phyloP scores from a whole-genome alignment of 805 yeast genomes.

The Candida takata region DNA sequence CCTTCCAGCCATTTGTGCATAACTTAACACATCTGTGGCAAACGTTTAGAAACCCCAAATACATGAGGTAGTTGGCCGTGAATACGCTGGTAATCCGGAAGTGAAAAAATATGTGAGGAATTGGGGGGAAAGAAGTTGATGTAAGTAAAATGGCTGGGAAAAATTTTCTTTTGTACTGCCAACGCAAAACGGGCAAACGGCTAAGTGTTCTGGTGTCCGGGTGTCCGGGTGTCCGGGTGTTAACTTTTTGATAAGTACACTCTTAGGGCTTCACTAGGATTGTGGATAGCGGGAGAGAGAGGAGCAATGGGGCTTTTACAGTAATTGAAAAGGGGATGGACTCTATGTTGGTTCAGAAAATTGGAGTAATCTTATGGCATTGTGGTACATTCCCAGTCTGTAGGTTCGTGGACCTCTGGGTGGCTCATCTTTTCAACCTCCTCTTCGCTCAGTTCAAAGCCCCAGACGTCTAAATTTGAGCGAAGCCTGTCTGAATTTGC shows the following conservation, averaged over 20 bases:
- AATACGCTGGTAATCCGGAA: constrained; percentile 27
- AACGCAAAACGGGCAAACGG: too few relatives aligned
- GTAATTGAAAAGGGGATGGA: too few relatives aligned
- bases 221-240: background rate
- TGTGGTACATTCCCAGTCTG: constrained; percentile 53
- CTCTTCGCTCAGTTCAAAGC: constrained; percentile 36
- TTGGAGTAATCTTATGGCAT: too few relatives aligned
- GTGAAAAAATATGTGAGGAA: constrained; percentile 23
- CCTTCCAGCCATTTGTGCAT: constrained; percentile 27
- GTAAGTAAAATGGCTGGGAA: background rate
- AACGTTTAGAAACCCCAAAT: constrained; percentile 5
- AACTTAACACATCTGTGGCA: constrained; percentile 12
- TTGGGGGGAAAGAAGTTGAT: background rate
- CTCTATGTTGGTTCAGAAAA: too few relatives aligned
- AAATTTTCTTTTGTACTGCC: background rate
- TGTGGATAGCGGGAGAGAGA: background rate
- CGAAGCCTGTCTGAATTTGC: constrained; percentile 26
- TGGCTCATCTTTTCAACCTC: constrained; percentile 39
- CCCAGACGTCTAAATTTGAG: constrained; percentile 33
- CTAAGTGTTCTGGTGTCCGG: background rate
- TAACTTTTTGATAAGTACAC: background rate
- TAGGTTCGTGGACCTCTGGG: constrained; percentile 58
- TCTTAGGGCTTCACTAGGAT: too few relatives aligned
- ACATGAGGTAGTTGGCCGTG: constrained; percentile 10
- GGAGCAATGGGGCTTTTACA: background rate